Conservation (phyloP, 768 basidiomycete genomes). For the Coprinopsis sp. region DNA sequence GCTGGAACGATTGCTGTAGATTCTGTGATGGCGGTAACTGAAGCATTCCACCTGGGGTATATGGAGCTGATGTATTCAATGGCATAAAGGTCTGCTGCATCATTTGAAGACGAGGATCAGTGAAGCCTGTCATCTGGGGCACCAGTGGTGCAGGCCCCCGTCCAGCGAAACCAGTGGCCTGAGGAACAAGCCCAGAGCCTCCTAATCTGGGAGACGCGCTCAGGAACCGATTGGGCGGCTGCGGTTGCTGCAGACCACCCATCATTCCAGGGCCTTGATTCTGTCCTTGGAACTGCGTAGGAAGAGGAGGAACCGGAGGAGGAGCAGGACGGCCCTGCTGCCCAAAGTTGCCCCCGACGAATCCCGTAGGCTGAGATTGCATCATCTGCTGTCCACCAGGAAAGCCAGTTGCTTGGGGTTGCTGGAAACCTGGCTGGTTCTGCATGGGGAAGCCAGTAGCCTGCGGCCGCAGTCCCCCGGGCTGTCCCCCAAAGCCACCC, state of each 20-base stretch:
- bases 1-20: constrained; percentile 82
- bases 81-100: constrained; percentile 95
- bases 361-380: constrained; percentile 47
- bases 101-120: constrained; percentile 81
- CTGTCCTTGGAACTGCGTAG: constrained; percentile 55
- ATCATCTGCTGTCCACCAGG: constrained; percentile 25
- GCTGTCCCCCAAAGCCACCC: constrained; percentile 29
- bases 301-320: constrained; percentile 63
- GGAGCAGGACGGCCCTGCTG: constrained; percentile 43
- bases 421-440: constrained; percentile 42
- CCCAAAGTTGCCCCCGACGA: constrained; percentile 35
- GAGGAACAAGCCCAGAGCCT: constrained; percentile 40
- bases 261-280: constrained; percentile 39
- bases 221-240: constrained; percentile 46
- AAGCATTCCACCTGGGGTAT: constrained; percentile 54
- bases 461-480: constrained; percentile 52
- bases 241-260: constrained; percentile 10
- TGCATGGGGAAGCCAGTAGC: constrained; percentile 52
- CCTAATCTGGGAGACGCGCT: constrained; percentile 51
- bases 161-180: constrained; percentile 57
- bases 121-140: constrained; percentile 73
- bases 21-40: constrained; percentile 65
- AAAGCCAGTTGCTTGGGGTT: constrained; percentile 60
- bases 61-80: constrained; percentile 54
- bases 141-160: constrained; percentile 41